Evolutionary conservation across 805 yeast genomes (phyloP).

Genomic region (Nakazawaea siamensis): DNA sequence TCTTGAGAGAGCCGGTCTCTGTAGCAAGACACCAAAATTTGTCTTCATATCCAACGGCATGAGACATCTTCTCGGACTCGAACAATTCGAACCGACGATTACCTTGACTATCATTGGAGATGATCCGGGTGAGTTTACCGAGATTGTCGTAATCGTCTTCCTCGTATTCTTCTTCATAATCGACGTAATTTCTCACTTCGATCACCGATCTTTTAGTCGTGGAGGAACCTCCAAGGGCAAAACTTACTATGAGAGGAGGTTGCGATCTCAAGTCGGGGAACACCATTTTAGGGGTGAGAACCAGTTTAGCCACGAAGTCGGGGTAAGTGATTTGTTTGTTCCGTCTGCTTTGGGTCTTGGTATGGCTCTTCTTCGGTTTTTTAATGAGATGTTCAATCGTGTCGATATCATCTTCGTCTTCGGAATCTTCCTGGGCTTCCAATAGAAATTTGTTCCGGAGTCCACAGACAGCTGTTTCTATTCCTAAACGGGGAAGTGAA

Average conservation of each 20-base stretch:
- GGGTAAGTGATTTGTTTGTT: conserved; percentile 27
- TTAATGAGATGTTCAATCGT: conserved; percentile 29
- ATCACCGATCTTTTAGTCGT: conserved; percentile 21
- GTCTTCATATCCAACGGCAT: conserved; percentile 29
- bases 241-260: conserved; percentile 21
- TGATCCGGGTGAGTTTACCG: conserved; percentile 13
- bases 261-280: conserved; percentile 21
- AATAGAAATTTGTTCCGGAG: conserved; percentile 28
- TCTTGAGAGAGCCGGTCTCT: conserved; percentile 46
- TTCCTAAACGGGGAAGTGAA: conserved; percentile 54
- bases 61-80: conserved; percentile 39
- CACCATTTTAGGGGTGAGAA: conserved; percentile 18
- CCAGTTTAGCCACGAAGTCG: conserved; percentile 16
- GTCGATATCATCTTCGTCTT: conserved; percentile 30
- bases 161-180: conserved; percentile 21
- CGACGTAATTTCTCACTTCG: conserved; percentile 29
- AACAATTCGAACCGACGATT: conserved; percentile 31
- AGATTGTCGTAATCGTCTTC: conserved; percentile 19
- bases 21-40: conserved; percentile 47
- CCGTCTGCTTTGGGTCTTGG: conserved; percentile 24
- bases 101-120: conserved; percentile 27
- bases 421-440: conserved; percentile 18
- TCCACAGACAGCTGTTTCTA: conserved; percentile 59
- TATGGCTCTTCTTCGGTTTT: conserved; percentile 16
- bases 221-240: conserved; percentile 14